phyloP scores from a whole-genome alignment of 805 yeast species.

The Metschnikowia dekortorum region DNA sequence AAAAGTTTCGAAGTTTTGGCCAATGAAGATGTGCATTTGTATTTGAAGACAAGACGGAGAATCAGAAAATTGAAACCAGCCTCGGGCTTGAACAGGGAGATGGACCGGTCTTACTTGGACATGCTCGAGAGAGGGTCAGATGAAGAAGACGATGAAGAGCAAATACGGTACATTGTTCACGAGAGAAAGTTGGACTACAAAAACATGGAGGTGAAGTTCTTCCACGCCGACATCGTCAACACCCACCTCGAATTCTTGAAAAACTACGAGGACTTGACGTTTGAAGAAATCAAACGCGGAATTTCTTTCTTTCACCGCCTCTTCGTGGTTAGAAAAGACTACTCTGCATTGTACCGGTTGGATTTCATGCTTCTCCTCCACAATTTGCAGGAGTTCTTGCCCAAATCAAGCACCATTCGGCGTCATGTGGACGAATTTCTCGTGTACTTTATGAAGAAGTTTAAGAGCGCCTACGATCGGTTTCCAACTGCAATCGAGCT shows the following conservation, averaged over 20 bases:
- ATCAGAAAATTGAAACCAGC: slow-evolving; percentile 27
- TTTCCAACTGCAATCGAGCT: slow-evolving; percentile 62
- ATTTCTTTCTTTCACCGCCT: slow-evolving; percentile 68
- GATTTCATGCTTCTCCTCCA: slow-evolving; percentile 68
- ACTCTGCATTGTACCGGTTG: slow-evolving; percentile 57
- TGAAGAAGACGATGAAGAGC: slow-evolving; percentile 25
- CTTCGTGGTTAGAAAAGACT: slow-evolving; percentile 55
- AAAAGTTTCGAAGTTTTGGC: slow-evolving; percentile 66
- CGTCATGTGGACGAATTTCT: slow-evolving; percentile 63
- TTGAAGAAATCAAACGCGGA: slow-evolving; percentile 56
- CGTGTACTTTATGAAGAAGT: slow-evolving; percentile 57
- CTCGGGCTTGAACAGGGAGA: slow-evolving; percentile 15
- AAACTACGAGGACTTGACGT: slow-evolving; percentile 57
- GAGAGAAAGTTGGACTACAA: slow-evolving; percentile 47
- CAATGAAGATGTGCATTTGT: slow-evolving; percentile 48
- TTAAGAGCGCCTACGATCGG: slow-evolving; percentile 44
- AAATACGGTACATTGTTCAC: slow-evolving; percentile 33
- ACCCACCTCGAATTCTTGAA: slow-evolving; percentile 61
- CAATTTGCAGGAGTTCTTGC: slow-evolving; percentile 44
- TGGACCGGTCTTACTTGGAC: slow-evolving; percentile 16
- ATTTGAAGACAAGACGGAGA: slow-evolving; percentile 43
- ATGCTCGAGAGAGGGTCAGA: slow-evolving; percentile 20
- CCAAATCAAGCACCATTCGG: slow-evolving; percentile 43
- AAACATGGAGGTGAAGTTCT: slow-evolving; percentile 41
- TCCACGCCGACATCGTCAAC: slow-evolving; percentile 57